Evolutionary conservation across 1,284 basidiomycete genomes (phyloP).

Genomic region (Naganishia cerealis): DNA sequence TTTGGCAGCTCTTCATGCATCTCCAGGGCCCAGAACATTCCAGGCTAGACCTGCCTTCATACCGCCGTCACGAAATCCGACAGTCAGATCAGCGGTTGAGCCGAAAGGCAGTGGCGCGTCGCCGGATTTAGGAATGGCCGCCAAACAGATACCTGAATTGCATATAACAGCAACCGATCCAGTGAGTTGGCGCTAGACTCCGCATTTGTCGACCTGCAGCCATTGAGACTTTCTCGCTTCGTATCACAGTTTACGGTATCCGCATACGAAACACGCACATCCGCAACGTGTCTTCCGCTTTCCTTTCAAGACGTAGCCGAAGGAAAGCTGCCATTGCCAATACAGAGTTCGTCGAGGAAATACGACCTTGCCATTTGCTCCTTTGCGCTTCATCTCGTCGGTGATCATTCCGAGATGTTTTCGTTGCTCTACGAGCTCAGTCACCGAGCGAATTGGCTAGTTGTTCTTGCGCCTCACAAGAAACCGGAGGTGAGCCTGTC

Average conservation of each 20-base stretch:
- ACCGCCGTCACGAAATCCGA: constrained; percentile 37
- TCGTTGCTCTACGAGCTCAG: constrained; percentile 66
- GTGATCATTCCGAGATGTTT: constrained; percentile 64
- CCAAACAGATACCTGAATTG: constrained; percentile 30
- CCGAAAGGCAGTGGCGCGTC: neutral
- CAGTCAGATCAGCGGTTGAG: neutral
- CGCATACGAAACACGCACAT: constrained; percentile 60
- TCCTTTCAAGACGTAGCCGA: constrained; percentile 62
- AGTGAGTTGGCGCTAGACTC: constrained; percentile 44
- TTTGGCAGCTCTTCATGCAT: constrained; percentile 30
- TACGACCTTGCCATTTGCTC: constrained; percentile 69
- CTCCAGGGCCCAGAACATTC: neutral
- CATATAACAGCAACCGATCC: constrained; percentile 54
- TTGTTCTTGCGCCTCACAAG: constrained; percentile 71
- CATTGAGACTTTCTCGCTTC: neutral
- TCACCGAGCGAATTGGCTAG: constrained; percentile 64
- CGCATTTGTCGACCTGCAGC: neutral
- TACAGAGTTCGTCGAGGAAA: constrained; percentile 29
- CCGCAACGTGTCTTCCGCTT: constrained; percentile 57
- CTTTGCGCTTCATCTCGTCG: constrained; percentile 69
- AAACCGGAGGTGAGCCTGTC: constrained; percentile 64
- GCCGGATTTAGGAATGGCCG: neutral
- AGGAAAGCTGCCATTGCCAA: constrained; percentile 55
- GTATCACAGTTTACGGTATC: constrained; percentile 58
- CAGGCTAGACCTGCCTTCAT: constrained; percentile 42